Conservation (phyloP, 2,329 filamentous ascomycete genomes). For the Cryphonectria radicalis region DNA sequence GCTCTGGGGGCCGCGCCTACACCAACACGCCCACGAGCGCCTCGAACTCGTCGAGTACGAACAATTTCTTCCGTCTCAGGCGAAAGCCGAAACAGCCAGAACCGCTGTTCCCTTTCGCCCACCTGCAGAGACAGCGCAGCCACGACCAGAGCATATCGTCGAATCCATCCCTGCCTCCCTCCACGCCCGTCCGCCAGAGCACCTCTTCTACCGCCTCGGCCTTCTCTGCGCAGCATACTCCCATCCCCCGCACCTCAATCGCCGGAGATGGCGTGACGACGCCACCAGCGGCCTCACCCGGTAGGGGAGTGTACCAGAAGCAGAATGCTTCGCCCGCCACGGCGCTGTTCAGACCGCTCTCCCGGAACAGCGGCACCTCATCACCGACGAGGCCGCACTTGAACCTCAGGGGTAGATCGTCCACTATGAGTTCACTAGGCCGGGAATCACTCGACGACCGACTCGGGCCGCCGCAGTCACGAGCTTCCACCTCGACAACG, state of each 20-base stretch:
- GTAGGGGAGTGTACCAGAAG: conserved; percentile 38
- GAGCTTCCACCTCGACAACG: conserved; percentile 79
- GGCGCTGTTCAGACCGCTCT: conserved; percentile 53
- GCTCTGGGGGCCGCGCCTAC: conserved; percentile 69
- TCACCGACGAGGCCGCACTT: conserved; percentile 65
- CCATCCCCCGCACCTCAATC: conserved; percentile 35
- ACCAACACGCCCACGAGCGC: conserved; percentile 60
- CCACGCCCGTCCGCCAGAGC: conserved; percentile 36
- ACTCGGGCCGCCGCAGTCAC: conserved; percentile 66
- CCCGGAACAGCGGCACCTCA: conserved; percentile 66
- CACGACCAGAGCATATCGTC: conserved; percentile 42
- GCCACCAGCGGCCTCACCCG: conserved; percentile 43
- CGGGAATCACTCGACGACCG: conserved; percentile 74
- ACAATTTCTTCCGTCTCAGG: conserved; percentile 81
- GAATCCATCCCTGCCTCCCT: conserved; percentile 51
- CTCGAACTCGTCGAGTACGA: conserved; percentile 62
- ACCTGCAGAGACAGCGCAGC: conserved; percentile 76
- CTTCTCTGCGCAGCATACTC: conserved; percentile 19
- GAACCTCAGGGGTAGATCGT: conserved; percentile 76
- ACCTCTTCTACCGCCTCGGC: conserved; percentile 26
- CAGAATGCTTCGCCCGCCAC: conserved; percentile 50
- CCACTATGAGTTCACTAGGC: conserved; percentile 83
- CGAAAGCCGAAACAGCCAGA: conserved; percentile 75
- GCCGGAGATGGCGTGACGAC: conserved; percentile 37
- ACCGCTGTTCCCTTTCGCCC: conserved; percentile 81